Evolutionary conservation across 2,329 filamentous ascomycete species (phyloP), one percentile per base, ranked within the genome.

Genomic region (Chrysosporium keratinophilum): DNA sequence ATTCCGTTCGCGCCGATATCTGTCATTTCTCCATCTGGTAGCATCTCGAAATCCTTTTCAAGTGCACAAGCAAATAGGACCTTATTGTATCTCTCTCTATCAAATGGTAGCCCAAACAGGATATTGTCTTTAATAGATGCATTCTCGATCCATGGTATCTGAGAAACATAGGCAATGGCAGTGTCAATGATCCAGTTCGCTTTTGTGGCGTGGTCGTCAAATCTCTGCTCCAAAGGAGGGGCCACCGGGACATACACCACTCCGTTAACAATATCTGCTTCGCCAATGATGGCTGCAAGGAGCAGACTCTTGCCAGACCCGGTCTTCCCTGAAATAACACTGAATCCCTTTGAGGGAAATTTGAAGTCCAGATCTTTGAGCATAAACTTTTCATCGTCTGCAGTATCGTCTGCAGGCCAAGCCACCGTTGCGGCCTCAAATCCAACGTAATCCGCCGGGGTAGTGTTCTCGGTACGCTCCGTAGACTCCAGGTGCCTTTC

Each of bases 111-210:
- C 0, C 86, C 86, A 57, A 91, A 93, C 0, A 88, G 67, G 49
- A 93, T 85, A 60, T 93, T 94, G 43, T 88, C 82, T 54, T 78
- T 81, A 57, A 94, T 82, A 5, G 81, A 85, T 0, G 84, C 85
- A 61, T 90, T 91, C 63, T 91, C 87, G 47, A 93, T 87, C 87
- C 87, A 93, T 0, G 87, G 87, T 6, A 85, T 88, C 64, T 90
- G 86, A 1, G 84, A 80, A 34, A 90, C 84, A 60, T 83, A 91
- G 0, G 87, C 87, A 46, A 89, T 77, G 1, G 84, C 78, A 2
- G 78, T 77, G 6, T 82, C 77, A 14, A 88, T 76, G 43, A 85
- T 81, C 86, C 86, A 89, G 59, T 87, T 74, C 2, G 68, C 67
- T 45, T 62, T 70, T 12, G 70, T 84, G 1, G 85, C 85, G 57